Conservation (phyloP, 2,329 filamentous ascomycete species). For the Trichophyton schoenleinii region DNA sequence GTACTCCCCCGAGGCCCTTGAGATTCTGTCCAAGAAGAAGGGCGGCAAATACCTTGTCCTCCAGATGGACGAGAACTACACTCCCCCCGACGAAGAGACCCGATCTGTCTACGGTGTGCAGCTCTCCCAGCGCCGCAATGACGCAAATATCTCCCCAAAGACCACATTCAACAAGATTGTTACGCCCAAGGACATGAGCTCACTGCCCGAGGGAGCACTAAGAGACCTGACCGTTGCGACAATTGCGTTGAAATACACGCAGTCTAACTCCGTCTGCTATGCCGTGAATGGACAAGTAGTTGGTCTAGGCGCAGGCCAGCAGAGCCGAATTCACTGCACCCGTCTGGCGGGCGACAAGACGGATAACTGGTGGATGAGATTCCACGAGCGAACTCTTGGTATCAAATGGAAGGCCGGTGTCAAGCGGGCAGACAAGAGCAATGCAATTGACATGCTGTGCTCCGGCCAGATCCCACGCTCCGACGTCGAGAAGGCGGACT, state of each 20-base stretch:
- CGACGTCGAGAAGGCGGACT: conserved; percentile 72
- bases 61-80: conserved; percentile 82
- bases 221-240: conserved; percentile 90
- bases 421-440: conserved; percentile 95
- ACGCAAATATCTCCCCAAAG: conserved; percentile 69
- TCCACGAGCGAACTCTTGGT: conserved; percentile 74
- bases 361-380: conserved; percentile 99
- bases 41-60: conserved; percentile 92
- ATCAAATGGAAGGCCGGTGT: conserved; percentile 97
- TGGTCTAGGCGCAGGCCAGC: conserved; percentile 88
- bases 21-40: conserved; percentile 95
- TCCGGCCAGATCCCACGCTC: conserved; percentile 76
- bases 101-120: conserved; percentile 84
- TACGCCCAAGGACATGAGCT: conserved; percentile 63
- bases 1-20: conserved; percentile 73
- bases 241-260: conserved; percentile 95
- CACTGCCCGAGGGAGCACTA: conserved; percentile 66
- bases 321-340: conserved; percentile 97
- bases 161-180: conserved; percentile 73
- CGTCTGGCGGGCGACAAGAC: conserved; percentile 94
- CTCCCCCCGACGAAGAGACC: conserved; percentile 60
- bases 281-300: conserved; percentile 86
- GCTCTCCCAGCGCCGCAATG: conserved; percentile 84
- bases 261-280: conserved; percentile 98
- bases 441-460: conserved; percentile 90